Base-by-base conservation (phyloP, 306 rosid species). In the Abrus pulchellus region DNA sequence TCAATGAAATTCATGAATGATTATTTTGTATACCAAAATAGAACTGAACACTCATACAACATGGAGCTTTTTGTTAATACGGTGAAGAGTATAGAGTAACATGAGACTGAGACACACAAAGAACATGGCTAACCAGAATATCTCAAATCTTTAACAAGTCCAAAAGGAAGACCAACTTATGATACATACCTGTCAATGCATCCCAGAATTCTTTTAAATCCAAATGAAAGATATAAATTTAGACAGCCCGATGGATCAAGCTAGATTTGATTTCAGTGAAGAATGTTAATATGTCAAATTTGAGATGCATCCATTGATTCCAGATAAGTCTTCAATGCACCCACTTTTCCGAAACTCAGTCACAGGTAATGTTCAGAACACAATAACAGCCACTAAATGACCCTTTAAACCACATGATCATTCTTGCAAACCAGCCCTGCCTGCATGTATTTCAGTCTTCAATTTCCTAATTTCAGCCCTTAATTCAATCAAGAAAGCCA, bases 241-340 rank as follows among this genome's bases (percentile, higher is more conserved):
- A 48, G 49, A 12, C 34, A 52, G 28, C 9, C n/a, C 30, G 8
- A 38, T 55, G 40, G 13, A 66, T 14, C 50, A 79, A 44, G 44
- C 77, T 69, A 34, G 43, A 50, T 30, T 72, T 43, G 59, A 38
- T 28, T 72, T 64, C 20, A 27, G 4, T 9, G 29, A 59, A 5
- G 50, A 59, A 45, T 32, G 60, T 1, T 4, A 68, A 44, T 11
- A 41, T 47, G 30, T 57, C 72, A 48, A 9, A 73, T 50, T 38
- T 77, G 81, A 70, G 47, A 49, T 12, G 69, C 50, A 44, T 67
- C 73, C 52, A 67, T 9, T 28, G 75, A 13, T 49, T 64, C 34
- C 13, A 36, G 33, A 9, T 3, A 38, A 55, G n/a, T 74, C 43
- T 38, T 34, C 56, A 60, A 28, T 40, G 32, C 74, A 29, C 32